These are phyloP conservation scores for Quercus tomentella DNA, from an alignment of 331 rosid species.

Conservation along the genomic window DNA sequence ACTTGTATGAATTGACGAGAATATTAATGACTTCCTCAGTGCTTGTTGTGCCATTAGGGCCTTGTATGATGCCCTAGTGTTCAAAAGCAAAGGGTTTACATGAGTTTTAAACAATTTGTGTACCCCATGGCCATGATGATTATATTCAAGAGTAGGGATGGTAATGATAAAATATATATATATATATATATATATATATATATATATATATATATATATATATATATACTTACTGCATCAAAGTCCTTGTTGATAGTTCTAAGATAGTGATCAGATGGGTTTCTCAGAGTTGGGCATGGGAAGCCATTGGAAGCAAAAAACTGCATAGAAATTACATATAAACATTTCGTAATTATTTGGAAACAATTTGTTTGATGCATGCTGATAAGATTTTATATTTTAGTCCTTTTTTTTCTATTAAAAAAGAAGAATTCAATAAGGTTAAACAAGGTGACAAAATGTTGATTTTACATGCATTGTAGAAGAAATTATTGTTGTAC, in stretches of 20 bases:
- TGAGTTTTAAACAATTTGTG: not conserved
- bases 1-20: slow-evolving; percentile 24
- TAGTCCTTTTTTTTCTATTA: too few species aligned
- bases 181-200: too few species aligned
- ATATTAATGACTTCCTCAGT: slow-evolving; percentile 26
- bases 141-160: not conserved
- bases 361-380: not conserved
- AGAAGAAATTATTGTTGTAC: not conserved
- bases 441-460: too few species aligned
- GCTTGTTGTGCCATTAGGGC: not conserved
- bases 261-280: slow-evolving; percentile 40
- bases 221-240: slow-evolving; percentile 18
- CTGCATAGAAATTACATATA: not conserved
- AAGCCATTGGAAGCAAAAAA: slow-evolving; percentile 34
- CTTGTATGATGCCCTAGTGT: slow-evolving; percentile 27
- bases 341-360: not conserved
- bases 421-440: too few species aligned
- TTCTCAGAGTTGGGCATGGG: slow-evolving; percentile 30
- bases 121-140: not conserved
- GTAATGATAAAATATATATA: not conserved
- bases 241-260: slow-evolving; percentile 41
- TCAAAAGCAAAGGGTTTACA: not conserved
- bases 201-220: too few species aligned
- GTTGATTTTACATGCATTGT: not conserved
- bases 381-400: not conserved